phyloP scores from a whole-genome alignment of 2,329 filamentous ascomycete genomes.

The Phoma herbarum region DNA sequence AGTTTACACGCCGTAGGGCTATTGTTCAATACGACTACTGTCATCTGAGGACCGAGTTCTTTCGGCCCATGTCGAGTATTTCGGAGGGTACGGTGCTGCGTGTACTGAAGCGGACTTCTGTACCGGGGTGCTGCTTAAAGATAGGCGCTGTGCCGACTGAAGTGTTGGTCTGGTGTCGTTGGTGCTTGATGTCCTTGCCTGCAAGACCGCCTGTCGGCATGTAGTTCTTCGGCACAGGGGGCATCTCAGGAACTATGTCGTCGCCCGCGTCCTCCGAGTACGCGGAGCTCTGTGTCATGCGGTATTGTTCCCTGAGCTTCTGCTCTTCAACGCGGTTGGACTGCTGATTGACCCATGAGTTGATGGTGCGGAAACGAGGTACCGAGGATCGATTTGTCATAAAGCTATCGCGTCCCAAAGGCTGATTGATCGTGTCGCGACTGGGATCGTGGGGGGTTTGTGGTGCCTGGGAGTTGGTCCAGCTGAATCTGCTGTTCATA shows the following conservation, averaged over 20 bases:
- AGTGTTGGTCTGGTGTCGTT: constrained; percentile 44
- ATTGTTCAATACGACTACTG: too few relatives aligned
- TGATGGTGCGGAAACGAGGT: constrained; percentile 52
- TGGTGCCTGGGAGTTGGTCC: constrained; percentile 53
- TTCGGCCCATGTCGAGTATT: constrained; percentile 46
- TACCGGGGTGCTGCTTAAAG: constrained; percentile 52
- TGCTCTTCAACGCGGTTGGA: constrained; percentile 49
- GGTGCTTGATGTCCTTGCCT: constrained; percentile 46
- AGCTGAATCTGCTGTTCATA: constrained; percentile 49
- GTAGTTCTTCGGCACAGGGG: constrained; percentile 36
- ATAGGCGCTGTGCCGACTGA: constrained; percentile 51
- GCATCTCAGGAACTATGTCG: constrained; percentile 44
- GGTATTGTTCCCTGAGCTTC: constrained; percentile 47
- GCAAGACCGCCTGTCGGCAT: constrained; percentile 33
- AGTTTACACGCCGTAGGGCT: neutral
- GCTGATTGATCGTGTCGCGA: constrained; percentile 38
- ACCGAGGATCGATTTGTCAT: constrained; percentile 50
- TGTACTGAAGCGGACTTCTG: constrained; percentile 51
- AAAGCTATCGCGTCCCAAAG: constrained; percentile 45
- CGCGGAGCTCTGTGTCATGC: constrained; percentile 42
- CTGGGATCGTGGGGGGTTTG: constrained; percentile 49
- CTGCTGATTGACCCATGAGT: constrained; percentile 54
- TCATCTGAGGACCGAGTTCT: constrained; percentile 34
- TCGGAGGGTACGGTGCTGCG: constrained; percentile 50
- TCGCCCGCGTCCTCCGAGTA: constrained; percentile 34